Conservation (phyloP, 176 grass and related monocot species). For the Saccharum spontaneum region DNA sequence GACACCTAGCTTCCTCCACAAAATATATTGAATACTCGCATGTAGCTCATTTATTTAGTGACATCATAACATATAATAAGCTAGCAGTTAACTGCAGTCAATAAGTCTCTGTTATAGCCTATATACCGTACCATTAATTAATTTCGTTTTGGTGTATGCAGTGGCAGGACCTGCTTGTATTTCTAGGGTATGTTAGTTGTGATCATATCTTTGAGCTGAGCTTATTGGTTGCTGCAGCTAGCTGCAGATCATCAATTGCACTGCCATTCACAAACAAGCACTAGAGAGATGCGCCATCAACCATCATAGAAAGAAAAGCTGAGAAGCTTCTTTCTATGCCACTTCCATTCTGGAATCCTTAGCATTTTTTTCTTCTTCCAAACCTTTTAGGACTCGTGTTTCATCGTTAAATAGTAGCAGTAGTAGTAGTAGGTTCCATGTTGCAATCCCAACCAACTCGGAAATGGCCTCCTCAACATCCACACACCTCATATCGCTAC, state of each 20-base stretch:
- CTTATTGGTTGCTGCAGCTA: too few species aligned
- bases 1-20: neutral
- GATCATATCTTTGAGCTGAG: too few species aligned
- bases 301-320: neutral
- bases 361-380: neutral
- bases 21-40: too few species aligned
- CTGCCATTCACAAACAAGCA: neutral
- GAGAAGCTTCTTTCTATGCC: neutral
- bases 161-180: neutral
- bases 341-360: neutral
- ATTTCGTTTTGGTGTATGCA: neutral
- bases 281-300: neutral
- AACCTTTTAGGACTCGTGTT: neutral
- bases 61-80: neutral
- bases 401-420: neutral
- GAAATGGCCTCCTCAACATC: conserved; percentile 38
- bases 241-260: too few species aligned
- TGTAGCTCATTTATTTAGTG: neutral
- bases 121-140: neutral
- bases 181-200: neutral
- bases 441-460: conserved; percentile 52
- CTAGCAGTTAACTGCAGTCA: neutral
- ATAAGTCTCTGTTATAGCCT: neutral
- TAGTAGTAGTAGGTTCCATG: conserved; percentile 30
- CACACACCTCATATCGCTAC: conserved; percentile 27